Evolutionary conservation across 2,329 filamentous ascomycete genomes (phyloP).

Genomic region (Endothia cerciana): DNA sequence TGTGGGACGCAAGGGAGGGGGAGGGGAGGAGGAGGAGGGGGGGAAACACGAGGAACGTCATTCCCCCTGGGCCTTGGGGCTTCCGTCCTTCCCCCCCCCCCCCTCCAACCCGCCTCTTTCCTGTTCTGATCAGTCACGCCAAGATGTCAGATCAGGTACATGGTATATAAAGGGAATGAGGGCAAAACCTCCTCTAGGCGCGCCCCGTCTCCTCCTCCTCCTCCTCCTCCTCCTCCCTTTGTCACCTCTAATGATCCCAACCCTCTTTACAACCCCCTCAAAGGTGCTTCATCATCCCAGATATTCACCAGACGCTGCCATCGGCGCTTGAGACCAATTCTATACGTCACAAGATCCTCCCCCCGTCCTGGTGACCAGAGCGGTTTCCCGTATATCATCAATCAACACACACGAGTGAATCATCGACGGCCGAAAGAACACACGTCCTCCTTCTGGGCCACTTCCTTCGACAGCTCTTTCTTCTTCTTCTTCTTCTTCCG

Average conservation of each 20-base stretch:
- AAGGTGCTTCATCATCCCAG: neutral
- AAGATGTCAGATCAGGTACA: slow-evolving; percentile 1
- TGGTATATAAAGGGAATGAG: too few relatives aligned
- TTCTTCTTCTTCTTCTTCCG: slow-evolving; percentile 18
- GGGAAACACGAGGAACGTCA: slow-evolving; percentile 14
- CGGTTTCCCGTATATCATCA: too few relatives aligned
- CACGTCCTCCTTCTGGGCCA: too few relatives aligned
- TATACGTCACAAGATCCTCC: slow-evolving; percentile 13
- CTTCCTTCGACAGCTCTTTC: too few relatives aligned
- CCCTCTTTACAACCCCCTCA: neutral
- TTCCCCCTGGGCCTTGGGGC: neutral
- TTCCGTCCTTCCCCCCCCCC: neutral
- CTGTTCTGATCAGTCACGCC: neutral
- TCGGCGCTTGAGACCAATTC: neutral
- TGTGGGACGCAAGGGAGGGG: too few relatives aligned
- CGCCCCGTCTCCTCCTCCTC: too few relatives aligned
- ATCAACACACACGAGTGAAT: too few relatives aligned
- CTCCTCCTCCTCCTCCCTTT: neutral
- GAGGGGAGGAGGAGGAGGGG: too few relatives aligned
- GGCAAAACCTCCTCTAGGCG: neutral
- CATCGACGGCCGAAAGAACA: too few relatives aligned
- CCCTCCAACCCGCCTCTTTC: too few relatives aligned
- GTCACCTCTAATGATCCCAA: neutral
- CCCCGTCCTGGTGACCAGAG: neutral
- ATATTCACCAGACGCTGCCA: neutral